Base-by-base conservation (phyloP, 495 filamentous ascomycete genomes). In the Podospora pseudopauciseta region DNA sequence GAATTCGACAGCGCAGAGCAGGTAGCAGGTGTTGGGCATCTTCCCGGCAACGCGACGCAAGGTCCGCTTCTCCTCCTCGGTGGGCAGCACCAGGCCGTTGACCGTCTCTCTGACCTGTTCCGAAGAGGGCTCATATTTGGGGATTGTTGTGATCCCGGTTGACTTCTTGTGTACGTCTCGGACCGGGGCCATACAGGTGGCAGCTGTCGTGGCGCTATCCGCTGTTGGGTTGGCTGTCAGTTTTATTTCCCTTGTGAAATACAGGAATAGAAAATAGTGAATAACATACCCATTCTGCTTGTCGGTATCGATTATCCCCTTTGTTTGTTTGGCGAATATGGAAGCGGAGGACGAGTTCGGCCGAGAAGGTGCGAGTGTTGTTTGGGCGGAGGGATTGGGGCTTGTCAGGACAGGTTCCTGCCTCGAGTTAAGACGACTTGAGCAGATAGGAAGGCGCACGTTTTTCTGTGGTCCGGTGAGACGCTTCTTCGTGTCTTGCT, bases 1-100 rank as follows among this genome's bases (percentile, higher is more conserved):
- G 70, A 89, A 86, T 66, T 88, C 87, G 34, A 89, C 84, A 0
- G 85, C 67, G 69, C 86, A 90, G 55, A 89, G 81, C 2, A 84
- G 67, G 65, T 85, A 88, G 39, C 85, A 80, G 20, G 85, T 77
- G 16, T 79, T 30, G 7, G 85, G 85, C 7, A 88, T 68, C 2
- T 65, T 80, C 63, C 82, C 87, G n/a, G 87, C 79, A 18, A 89
- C 82, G 70, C 85, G 84, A 61, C 87, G 86, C 9, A 90, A 77
- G 7, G 82, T 85, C 16, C 71, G 66, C 28, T 78, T 71, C 62
- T 91, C 87, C 64, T 88, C 85, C 32, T 84, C 82, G 23, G 86
- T 88, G 3, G 87, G 87, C 4, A 63, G 27, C 2, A 63, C 20
- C 16, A 63, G 61, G 18, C 61, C 61, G 34, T 63, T 39, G 32